A percentile compares a stretch with the other conserved stretches of the same genome.
These are phyloP conservation scores for Cadophora malorum DNA, from an alignment of 2,329 filamentous ascomycete genomes.

Conservation along the genomic window DNA sequence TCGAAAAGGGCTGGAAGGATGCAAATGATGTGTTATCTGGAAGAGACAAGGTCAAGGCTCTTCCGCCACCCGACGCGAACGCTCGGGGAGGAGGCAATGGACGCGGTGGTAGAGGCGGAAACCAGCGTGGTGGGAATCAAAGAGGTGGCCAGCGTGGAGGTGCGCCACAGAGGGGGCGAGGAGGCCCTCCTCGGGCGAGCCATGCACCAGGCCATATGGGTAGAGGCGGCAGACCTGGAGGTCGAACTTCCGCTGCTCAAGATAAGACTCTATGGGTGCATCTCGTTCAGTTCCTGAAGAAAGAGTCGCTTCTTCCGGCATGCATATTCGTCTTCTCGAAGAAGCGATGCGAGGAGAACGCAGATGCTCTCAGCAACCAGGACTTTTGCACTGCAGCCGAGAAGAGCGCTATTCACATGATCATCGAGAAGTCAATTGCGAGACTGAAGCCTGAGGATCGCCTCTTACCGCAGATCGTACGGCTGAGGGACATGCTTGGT, in stretches of 20 bases:
- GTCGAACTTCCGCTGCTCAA: constrained; percentile 87
- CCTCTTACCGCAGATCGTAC: constrained; percentile 87
- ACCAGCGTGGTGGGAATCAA: constrained; percentile 57
- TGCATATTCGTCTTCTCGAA: constrained; percentile 99
- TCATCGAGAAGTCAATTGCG: constrained; percentile 92
- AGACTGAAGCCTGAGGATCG: constrained; percentile 90
- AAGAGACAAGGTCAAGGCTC: constrained; percentile 75
- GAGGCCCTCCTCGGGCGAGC: constrained; percentile 53
- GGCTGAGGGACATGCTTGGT: constrained; percentile 82
- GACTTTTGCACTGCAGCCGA: constrained; percentile 93
- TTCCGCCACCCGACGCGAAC: constrained; percentile 46
- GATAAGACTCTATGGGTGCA: constrained; percentile 98
- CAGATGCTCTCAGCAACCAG: constrained; percentile 90
- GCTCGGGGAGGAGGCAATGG: constrained; percentile 56
- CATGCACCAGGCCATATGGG: constrained; percentile 85
- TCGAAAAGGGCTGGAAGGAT: constrained; percentile 94
- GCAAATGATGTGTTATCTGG: constrained; percentile 83
- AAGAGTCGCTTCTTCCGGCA: constrained; percentile 84
- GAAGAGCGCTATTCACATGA: constrained; percentile 98
- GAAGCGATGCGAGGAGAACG: constrained; percentile 96
- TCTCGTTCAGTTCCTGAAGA: constrained; percentile 88
- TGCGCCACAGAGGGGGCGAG: constrained; percentile 59
- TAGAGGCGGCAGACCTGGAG: constrained; percentile 81
- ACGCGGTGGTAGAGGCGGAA: constrained; percentile 61
- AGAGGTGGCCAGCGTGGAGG: constrained; percentile 58